A percentile compares a stretch with the other conserved stretches of the same genome.
Evolutionary conservation across 768 basidiomycete genomes (phyloP).

Genomic region (Naganishia antarctica): DNA sequence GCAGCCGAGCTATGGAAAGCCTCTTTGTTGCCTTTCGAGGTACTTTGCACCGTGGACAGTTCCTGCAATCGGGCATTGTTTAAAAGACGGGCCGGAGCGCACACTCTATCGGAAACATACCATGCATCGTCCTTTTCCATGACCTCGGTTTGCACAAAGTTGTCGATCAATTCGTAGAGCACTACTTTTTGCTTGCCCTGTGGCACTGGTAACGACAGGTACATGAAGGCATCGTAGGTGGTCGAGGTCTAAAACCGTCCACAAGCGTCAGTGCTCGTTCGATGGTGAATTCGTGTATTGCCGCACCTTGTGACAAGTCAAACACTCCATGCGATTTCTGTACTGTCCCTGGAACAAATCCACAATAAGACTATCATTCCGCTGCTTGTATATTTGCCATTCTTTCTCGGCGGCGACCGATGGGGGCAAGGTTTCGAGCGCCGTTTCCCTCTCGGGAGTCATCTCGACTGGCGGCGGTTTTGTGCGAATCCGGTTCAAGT

Average conservation of each 20-base stretch:
- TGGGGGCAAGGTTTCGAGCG: slow-evolving; percentile 76
- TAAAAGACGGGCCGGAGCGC: background rate
- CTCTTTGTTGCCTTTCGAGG: slow-evolving; percentile 80
- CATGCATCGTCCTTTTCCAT: slow-evolving; percentile 91
- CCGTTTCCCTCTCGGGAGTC: slow-evolving; percentile 76
- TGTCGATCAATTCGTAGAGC: slow-evolving; percentile 75
- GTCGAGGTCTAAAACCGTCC: slow-evolving; percentile 92
- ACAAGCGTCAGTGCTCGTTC: too few relatives aligned
- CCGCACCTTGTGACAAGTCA: slow-evolving; percentile 79
- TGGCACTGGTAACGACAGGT: slow-evolving; percentile 84
- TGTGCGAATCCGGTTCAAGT: slow-evolving; percentile 73
- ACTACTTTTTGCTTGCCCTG: slow-evolving; percentile 56
- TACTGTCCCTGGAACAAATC: slow-evolving; percentile 99
- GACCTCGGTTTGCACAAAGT: slow-evolving; percentile 82
- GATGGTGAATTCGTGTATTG: too few relatives aligned
- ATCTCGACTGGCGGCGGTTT: slow-evolving; percentile 60
- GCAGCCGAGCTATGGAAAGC: slow-evolving; percentile 83
- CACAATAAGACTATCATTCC: slow-evolving; percentile 89
- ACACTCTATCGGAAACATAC: slow-evolving; percentile 53
- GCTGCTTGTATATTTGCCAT: slow-evolving; percentile 81
- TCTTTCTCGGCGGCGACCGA: slow-evolving; percentile 88
- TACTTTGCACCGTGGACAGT: slow-evolving; percentile 88
- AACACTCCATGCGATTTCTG: slow-evolving; percentile 76
- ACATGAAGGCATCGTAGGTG: slow-evolving; percentile 95
- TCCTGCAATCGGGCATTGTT: slow-evolving; percentile 58